Evolutionary conservation across 192 early-diverging fungal genomes (phyloP).

Genomic region (Coemansia sp.): DNA sequence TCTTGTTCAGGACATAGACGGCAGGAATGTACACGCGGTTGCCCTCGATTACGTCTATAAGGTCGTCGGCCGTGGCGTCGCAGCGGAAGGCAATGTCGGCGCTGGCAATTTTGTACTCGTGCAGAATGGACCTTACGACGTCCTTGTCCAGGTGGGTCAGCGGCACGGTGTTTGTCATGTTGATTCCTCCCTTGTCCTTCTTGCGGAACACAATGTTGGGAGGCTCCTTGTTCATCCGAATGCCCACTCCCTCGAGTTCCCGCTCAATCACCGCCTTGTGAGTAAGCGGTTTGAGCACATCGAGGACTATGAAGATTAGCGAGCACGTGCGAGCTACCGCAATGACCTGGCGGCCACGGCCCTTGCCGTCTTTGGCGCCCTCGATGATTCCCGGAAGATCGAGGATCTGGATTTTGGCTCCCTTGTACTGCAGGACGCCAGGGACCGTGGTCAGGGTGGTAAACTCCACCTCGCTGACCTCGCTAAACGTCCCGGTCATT

Average conservation of each 20-base stretch:
- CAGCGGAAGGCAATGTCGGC: constrained; percentile 93
- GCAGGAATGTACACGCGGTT: constrained; percentile 93
- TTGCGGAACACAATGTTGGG: constrained; percentile 94
- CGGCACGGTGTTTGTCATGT: constrained; percentile 88
- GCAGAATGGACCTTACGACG: constrained; percentile 87
- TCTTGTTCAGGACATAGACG: constrained; percentile 98
- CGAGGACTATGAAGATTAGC: constrained; percentile 93
- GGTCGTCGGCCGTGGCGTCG: constrained; percentile 90
- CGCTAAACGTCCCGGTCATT: constrained; percentile 93
- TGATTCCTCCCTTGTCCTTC: constrained; percentile 98
- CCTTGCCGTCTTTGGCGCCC: constrained; percentile 98
- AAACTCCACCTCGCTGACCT: constrained; percentile 96
- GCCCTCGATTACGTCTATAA: constrained; percentile 97
- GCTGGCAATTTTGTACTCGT: constrained; percentile 95
- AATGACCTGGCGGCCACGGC: constrained; percentile 94
- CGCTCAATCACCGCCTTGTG: constrained; percentile 94
- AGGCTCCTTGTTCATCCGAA: constrained; percentile 94
- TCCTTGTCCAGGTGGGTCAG: constrained; percentile 87
- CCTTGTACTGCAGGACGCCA: constrained; percentile 94
- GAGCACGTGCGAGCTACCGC: constrained; percentile 97
- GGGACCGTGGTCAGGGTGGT: constrained; percentile 99
- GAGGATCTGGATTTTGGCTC: constrained; percentile 97
- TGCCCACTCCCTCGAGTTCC: constrained; percentile 97
- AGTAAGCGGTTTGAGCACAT: constrained; percentile 94
- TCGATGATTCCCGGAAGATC: constrained; percentile 98